Base-by-base conservation (phyloP, 2,329 filamentous ascomycete genomes). In the Diaporthe amygdali region DNA sequence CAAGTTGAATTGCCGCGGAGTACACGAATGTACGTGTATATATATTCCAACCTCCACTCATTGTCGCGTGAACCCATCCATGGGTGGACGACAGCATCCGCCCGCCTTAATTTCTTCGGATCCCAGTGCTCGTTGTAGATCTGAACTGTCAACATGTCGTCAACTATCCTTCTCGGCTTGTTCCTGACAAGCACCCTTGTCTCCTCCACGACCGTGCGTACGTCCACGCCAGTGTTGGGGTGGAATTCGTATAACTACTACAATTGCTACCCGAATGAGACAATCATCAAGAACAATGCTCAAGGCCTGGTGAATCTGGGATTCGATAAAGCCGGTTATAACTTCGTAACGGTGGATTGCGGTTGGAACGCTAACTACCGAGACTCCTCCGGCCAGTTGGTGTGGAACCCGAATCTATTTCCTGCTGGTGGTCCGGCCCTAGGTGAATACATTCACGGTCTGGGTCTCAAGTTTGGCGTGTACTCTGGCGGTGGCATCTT, bases 181-280 rank as follows among this genome's bases (percentile, higher is more conserved):
- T 46, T 51, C 70, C 54, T 66, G 52, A 32, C 59, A 54, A 17
- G 70, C 59, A 47, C 39, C 34, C 27, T 69, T n/a, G 71, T 64
- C 51, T 73, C 69, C 17, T 59, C 69, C 10, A 55, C 55, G 8
- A 73, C 69, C 12, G 64, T 73, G 20, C 71, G 71, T 17, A 71
- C 71, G 1, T 66, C 69, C 5, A 82, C 82, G 1, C 84, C 84
- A 2, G 81, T 82, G 0, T 84, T 85, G 84, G 83, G 88, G 15
- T 91, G 88, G 88, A 90, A 90, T 72, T 86, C 84, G 2, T 91
- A 91, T 74, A 91, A 91, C 68, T 81, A 85, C 49, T 89, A 88
- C 77, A 81, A 79, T 63, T 90, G 88, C 75, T 78, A 78, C 1
- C 85, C 85, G 0, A 85, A 80, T 49, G 84, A 89, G 73, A 77